Base-by-base conservation (phyloP, 306 rosid genomes). In the Sophora flavescens region DNA sequence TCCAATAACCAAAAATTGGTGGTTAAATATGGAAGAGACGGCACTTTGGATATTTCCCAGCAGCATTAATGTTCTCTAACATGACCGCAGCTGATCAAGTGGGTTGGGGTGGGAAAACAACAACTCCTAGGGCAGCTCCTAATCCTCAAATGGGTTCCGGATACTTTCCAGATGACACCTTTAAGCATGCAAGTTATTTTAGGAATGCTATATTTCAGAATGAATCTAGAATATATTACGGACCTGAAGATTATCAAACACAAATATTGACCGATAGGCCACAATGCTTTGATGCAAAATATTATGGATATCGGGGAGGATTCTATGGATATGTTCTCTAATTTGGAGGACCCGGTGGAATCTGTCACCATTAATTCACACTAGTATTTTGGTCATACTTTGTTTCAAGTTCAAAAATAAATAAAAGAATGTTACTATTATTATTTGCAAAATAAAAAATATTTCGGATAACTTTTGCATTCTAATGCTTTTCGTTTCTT, bases 81-180 rank as follows among this genome's bases (percentile, higher is more conserved):
- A 0, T 79, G 51, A 0, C 0, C 5, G 0, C 14, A 6, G 60
- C 66, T 0, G 2, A 38, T 22, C 0, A 6, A 10, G 66, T 70
- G 3, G 82, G 82, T 10, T 70, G 65, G 65, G 82, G 82, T 26
- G 82, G 78, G 0, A 26, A 5, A 16, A 70, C 67, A 78, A 0
- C 0, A 0, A 30, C 72, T 35, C 2, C 30, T 47, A 0, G 1
- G 1, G 48, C 52, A 13, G 3, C 0, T 6, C 26, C 9, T 0
- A 51, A 38, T 51, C 72, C 82, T 51, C 38, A 4, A 51, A 70
- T 70, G 78, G 78, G 82, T 1, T 38, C 77, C 0, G 83, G 78
- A 28, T 3, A 2, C 4, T 8, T 63, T 14, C 61, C 53, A 0
- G 32, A 63, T 14, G 6, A 1, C 0, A 4, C 44, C 8, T 18